Base-by-base conservation (phyloP, 352 stramenopile genomes). In the Nothophytophthora sp. region DNA sequence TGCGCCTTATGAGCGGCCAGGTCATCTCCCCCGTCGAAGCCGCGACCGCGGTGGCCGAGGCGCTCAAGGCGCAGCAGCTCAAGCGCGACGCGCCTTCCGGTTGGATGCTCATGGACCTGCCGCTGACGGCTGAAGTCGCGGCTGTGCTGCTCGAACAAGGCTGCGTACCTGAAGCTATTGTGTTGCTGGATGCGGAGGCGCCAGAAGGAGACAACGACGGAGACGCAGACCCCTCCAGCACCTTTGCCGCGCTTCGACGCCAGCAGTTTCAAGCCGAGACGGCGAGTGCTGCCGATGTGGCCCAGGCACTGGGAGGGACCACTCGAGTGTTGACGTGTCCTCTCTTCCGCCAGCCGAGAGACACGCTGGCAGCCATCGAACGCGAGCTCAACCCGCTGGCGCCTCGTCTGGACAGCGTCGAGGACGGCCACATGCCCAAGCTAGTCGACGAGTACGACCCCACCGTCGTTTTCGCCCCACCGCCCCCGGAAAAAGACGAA, bases 61-160 rank as follows among this genome's bases (percentile, higher is more conserved):
- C 48, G 1, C 32, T 50, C 22, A 64, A 69, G 16, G 19, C 38
- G 2, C 33, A 62, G 23, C 1, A 73, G 9, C 39, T 34, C n/a
- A 55, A 64, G 25, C 30, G 23, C 11, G 57, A 45, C 18, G 18
- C 35, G 12, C 23, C 37, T 8, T 36, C 24, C 16, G 40, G 55
- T n/a, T 89, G 78, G 77, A 58, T 91, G 22, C 55, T 91, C 13
- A 67, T 27, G 12, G 80, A 87, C 45, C 39, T 91, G 35, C 58
- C 70, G 24, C 53, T 80, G 9, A 73, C 58, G 12, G 38, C 25
- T 16, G 71, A 83, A 2, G 58, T 63, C 0, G 34, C 81, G 15
- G 55, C 57, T 7, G 58, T 56, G 10, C 44, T 91, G 2, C 57
- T 73, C 11, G 60, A 82, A 24, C 61, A 60, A 27, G 39, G 42